Conservation (phyloP, 495 filamentous ascomycete genomes). For the Astrocystis sublimbata region DNA sequence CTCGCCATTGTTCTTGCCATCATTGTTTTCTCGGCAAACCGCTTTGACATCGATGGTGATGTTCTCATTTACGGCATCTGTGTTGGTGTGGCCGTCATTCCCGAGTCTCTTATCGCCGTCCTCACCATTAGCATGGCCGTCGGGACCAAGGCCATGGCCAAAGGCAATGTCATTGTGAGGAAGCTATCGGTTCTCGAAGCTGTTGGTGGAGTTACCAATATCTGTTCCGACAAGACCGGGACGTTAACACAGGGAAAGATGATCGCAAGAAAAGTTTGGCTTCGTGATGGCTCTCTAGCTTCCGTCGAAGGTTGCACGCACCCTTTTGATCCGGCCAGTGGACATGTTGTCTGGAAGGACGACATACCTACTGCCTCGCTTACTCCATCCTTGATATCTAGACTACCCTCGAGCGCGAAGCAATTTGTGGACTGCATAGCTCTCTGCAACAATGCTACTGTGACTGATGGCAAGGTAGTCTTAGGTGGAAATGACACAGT, state of each 20-base stretch:
- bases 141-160: conserved; percentile 71
- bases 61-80: conserved; percentile 68
- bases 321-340: conserved; percentile 54
- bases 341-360: conserved; percentile 27
- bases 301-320: conserved; percentile 43
- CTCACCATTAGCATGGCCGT: conserved; percentile 76
- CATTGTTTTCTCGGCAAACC: conserved; percentile 63
- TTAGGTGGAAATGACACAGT: conserved; percentile 49
- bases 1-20: conserved; percentile 71
- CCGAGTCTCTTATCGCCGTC: conserved; percentile 73
- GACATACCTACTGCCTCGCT: conserved; percentile 25
- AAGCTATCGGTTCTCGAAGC: conserved; percentile 66
- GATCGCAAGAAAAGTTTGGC: conserved; percentile 55
- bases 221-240: conserved; percentile 66
- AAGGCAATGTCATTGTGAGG: conserved; percentile 67
- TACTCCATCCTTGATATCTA: conserved; percentile 13
- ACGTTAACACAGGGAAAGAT: conserved; percentile 64
- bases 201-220: conserved; percentile 59
- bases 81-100: conserved; percentile 72
- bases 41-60: conserved; percentile 59
- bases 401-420: conserved; percentile 22
- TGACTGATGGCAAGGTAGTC: conserved; percentile 59
- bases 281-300: conserved; percentile 37
- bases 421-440: conserved; percentile 56
- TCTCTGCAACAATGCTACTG: conserved; percentile 67